Evolutionary conservation across 371 early-diverging fungal genomes (phyloP).

Genomic region (Syncephalastrum contaminatum): DNA sequence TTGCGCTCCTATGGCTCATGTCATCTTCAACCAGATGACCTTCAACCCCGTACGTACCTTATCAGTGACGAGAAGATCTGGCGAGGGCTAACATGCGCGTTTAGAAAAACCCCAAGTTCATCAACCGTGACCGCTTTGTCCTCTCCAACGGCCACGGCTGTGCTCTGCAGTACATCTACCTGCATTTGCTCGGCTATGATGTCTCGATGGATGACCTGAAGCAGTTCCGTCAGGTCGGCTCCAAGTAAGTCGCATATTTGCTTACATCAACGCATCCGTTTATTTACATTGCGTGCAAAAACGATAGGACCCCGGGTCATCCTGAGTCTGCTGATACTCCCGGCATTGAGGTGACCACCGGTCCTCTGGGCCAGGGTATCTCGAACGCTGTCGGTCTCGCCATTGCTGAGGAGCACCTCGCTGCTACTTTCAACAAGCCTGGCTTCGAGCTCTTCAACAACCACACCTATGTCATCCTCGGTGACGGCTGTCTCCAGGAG

Average conservation of each 20-base stretch:
- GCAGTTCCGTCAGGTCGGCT: constrained; percentile 91
- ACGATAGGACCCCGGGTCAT: constrained; percentile 87
- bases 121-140: constrained; percentile 97
- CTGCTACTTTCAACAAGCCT: constrained; percentile 88
- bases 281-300: background rate
- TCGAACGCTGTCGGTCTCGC: constrained; percentile 97
- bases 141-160: constrained; percentile 99
- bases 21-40: constrained; percentile 85
- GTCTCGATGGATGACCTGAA: constrained; percentile 94
- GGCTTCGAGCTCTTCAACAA: constrained; percentile 84
- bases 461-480: constrained; percentile 86
- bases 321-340: constrained; percentile 87
- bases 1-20: constrained; percentile 96
- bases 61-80: no score
- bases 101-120: constrained; percentile 77
- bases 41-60: constrained; percentile 61
- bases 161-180: constrained; percentile 91
- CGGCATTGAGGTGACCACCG: constrained; percentile 98
- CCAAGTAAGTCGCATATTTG: constrained; percentile 50
- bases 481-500: constrained; percentile 99
- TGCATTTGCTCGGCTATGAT: constrained; percentile 91
- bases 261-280: background rate
- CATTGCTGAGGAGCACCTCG: constrained; percentile 85
- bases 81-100: no score
- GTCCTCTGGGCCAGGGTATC: constrained; percentile 98